phyloP scores from a whole-genome alignment of 768 basidiomycete genomes.

The Lentinula lateritia region DNA sequence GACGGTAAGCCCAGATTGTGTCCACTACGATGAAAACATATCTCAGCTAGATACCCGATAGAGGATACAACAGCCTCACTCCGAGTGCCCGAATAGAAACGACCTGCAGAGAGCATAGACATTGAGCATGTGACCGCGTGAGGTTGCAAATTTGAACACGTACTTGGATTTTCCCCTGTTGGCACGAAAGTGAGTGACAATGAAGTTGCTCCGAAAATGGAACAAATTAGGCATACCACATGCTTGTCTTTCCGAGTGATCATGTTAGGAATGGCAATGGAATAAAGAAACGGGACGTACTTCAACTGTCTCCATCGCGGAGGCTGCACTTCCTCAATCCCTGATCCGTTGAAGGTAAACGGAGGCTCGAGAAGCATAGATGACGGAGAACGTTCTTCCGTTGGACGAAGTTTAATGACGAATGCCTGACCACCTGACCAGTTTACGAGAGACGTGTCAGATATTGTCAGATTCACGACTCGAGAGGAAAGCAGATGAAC shows the following conservation, averaged over 20 bases:
- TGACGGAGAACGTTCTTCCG: conserved; percentile 38
- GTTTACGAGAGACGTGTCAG: background rate
- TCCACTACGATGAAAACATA: conserved; percentile 23
- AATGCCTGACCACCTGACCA: conserved; percentile 43
- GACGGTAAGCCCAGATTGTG: conserved; percentile 45
- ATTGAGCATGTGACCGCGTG: background rate
- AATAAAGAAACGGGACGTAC: conserved; percentile 13
- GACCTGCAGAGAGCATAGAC: background rate
- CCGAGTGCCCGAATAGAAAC: conserved; percentile 12
- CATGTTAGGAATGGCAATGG: background rate
- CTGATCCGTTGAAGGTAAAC: conserved; percentile 29
- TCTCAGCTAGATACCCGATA: background rate
- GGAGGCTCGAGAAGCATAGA: conserved; percentile 48
- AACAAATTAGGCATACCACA: conserved; percentile 28
- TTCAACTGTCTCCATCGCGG: conserved; percentile 46
- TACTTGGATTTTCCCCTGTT: conserved; percentile 46
- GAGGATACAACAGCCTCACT: conserved; percentile 9
- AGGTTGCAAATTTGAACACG: background rate
- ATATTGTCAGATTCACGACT: too few species aligned
- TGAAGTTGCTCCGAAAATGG: background rate
- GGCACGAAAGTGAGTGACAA: conserved; percentile 1
- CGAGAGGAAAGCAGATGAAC: background rate
- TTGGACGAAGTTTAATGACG: conserved; percentile 43
- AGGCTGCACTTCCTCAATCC: conserved; percentile 18
- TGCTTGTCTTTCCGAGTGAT: conserved; percentile 27